Base-by-base conservation (phyloP, 2,329 filamentous ascomycete species). In the Cladosporium halotolerans region DNA sequence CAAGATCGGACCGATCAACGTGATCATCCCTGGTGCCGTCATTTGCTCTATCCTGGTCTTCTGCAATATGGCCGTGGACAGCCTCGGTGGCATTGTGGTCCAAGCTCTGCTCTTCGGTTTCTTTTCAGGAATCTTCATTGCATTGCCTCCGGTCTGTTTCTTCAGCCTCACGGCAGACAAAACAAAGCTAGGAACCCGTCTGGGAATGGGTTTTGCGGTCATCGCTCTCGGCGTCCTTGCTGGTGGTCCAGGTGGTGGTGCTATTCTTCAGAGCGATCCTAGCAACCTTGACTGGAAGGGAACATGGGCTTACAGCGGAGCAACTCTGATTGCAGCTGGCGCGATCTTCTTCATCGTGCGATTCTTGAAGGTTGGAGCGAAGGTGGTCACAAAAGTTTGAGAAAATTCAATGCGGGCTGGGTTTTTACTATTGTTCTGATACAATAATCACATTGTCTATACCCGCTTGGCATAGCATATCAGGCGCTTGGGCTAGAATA, bases 91-190 rank as follows among this genome's bases (percentile, higher is more conserved):
- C 19, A 60, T 74, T 16, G 59, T 76, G 11, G 63, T 66, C 4
- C 53, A 68, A 28, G 61, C 69, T 1, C 52, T 74, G 4, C 57
- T 74, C 39, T 68, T 66, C 51, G 74, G 73, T 14, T 73, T 75
- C 61, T 72, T 73, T 58, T 69, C 65, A 18, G 75, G 74, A 40
- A 70, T 71, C 39, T 68, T 76, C 60, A 68, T 75, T 43, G 65
- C 72, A 0, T 60, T 77, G 32, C 71, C 72, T 4, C 68, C 72
- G 1, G 66, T 72, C 1, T 64, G 66, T 42, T 70, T 77, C 46
- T 66, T 67, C 5, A 60, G 56, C 2, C 59, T 77, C 13, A 75
- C 72, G 0, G 52, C 60, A n/a, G 66, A 77, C 57, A 70, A 71
- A 56, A 60, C 63, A 14, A 70, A 66, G 52, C 62, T 77, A 10